Conservation (phyloP, 352 stramenopile genomes). For the Thraustochytrium striatum region DNA sequence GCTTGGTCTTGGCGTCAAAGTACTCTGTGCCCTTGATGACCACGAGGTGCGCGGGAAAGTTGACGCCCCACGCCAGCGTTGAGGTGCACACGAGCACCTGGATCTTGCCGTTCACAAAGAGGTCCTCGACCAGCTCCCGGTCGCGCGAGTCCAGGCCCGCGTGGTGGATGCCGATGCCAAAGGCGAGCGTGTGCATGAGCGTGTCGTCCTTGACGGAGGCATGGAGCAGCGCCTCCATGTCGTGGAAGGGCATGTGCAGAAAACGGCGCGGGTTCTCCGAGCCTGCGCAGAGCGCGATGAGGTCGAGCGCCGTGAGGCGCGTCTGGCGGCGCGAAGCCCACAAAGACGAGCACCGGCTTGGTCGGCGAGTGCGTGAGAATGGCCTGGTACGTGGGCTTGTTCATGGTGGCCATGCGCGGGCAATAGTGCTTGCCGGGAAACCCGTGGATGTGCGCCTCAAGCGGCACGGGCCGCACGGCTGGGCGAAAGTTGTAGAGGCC, state of each 20-base stretch:
- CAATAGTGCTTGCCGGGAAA: conserved; percentile 98
- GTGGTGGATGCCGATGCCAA: conserved; percentile 98
- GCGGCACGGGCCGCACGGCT: conserved; percentile 93
- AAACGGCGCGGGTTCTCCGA: conserved; percentile 49
- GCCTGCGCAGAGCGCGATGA: conserved; percentile 62
- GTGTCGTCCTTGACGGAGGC: conserved; percentile 81
- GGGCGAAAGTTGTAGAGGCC: conserved; percentile 99
- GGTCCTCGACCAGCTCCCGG: conserved; percentile 94
- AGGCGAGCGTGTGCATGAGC: conserved; percentile 95
- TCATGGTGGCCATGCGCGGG: conserved; percentile 97
- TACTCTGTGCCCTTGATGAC: conserved; percentile 99
- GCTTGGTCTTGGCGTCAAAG: conserved; percentile 94
- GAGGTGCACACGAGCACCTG: conserved; percentile 94
- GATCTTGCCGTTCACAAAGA: conserved; percentile 95
- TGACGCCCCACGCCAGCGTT: conserved; percentile 99
- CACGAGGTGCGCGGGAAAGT: conserved; percentile 97
- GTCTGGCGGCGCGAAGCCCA: conserved; percentile 97
- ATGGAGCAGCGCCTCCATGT: conserved; percentile 80
- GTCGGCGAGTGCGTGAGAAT: conserved; percentile 85
- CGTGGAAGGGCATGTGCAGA: conserved; percentile 60
- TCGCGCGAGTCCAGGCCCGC: conserved; percentile 94
- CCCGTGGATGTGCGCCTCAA: conserved; percentile 99
- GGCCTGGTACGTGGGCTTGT: conserved; percentile 99
- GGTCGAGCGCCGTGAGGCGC: conserved; percentile 89
- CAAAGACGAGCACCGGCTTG: conserved; percentile 94